Evolutionary conservation across 805 yeast species (phyloP), one percentile per base, ranked within the genome.

Genomic region (Peterozyma xylosa): DNA sequence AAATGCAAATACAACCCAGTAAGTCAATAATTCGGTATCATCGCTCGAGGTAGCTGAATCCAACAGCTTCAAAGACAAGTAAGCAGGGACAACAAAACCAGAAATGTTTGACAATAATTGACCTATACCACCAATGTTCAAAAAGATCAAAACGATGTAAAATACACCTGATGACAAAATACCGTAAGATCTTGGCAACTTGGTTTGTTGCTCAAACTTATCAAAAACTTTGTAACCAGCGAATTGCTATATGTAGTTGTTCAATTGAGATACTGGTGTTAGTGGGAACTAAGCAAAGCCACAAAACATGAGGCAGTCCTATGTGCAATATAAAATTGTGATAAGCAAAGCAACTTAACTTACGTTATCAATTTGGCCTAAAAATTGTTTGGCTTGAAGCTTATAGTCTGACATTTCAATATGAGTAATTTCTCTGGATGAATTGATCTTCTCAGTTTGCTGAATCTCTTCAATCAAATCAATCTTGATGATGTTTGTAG

Each of bases 1-100:
- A 55, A 82, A 80, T 13, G 96, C 96, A 61, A 86, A 93, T n/a
- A 93, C 96, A 46, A 93, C 96, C 99, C 99, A 93, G 73, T 93
- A 93, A 11, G 97, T 86, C 59, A 93, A 76, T 61, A 86, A 78
- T 62, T 84, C 82, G 39, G 93, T 80, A 66, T 93, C 99, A 63
- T 91, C 97, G 37, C 68, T 66, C 36, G 80, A 66, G 14, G 75
- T 58, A 9, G 78, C 51, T 17, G 96, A 84, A 63, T 80, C 85
- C 52, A 93, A 72, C 17, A 99, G 98, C 50, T 77, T 62, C 49
- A 93, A 71, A 9, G 98, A 91, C 59, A 74, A 80, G 70, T 90
- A 91, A 43, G 93, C 91, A 38, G 99, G 99, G 49, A 89, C 62
- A 35, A 78, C 87, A 53, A 93, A 86, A 1, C 97, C 96, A 14